phyloP scores from a whole-genome alignment of 2,329 filamentous ascomycete genomes.

The Colletotrichum sp. region DNA sequence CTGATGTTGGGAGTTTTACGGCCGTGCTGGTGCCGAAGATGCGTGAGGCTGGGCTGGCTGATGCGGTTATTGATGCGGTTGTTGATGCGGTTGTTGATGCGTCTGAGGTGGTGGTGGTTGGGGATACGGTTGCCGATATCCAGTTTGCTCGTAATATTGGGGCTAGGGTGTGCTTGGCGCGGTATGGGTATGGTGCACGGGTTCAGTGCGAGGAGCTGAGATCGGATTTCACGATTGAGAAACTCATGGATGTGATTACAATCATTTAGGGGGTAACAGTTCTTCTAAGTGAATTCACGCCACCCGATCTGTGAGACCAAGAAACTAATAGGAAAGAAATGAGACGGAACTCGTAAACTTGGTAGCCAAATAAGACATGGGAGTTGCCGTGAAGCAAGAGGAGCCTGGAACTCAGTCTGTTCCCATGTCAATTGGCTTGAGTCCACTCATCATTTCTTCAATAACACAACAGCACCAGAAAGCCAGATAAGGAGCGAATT shows the following conservation, averaged over 20 bases:
- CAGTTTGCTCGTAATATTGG: slow-evolving; percentile 21
- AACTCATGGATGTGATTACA: not conserved
- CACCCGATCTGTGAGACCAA: no score
- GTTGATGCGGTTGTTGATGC: not conserved
- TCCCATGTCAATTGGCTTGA: no score
- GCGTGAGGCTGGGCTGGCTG: not conserved
- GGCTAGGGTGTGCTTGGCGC: slow-evolving; percentile 14
- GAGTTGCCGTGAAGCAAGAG: no score
- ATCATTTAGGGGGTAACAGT: not conserved
- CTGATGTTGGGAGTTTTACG: not conserved
- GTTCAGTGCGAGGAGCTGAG: not conserved
- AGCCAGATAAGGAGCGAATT: fast-evolving
- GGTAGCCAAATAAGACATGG: fast-evolving
- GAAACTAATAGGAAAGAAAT: no score
- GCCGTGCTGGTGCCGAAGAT: not conserved
- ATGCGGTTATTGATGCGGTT: not conserved
- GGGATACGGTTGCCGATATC: slow-evolving; percentile 20
- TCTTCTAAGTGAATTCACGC: no score
- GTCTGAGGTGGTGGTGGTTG: slow-evolving; percentile 15
- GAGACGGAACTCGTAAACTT: no score
- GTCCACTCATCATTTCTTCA: no score
- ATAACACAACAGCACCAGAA: no score
- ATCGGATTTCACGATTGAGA: not conserved
- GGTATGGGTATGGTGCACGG: slow-evolving; percentile 2
- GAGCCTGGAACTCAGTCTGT: no score